Conservation (phyloP, 306 rosid genomes). For the Acmispon strigosus region DNA sequence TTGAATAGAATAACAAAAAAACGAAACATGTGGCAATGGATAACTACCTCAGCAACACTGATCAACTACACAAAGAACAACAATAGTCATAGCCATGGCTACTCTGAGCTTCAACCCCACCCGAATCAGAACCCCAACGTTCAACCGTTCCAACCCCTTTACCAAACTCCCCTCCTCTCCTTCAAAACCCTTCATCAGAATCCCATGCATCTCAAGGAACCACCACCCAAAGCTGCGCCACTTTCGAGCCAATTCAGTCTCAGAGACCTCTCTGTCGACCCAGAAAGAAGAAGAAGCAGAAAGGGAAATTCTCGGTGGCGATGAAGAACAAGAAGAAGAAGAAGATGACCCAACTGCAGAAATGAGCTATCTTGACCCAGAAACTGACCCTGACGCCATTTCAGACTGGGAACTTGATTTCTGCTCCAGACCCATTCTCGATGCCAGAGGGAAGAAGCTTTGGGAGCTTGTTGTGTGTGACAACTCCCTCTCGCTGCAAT, state of each 20-base stretch:
- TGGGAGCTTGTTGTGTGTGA: conserved; percentile 96
- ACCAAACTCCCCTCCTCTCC: conserved; percentile 20
- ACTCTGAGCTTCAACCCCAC: conserved; percentile 66
- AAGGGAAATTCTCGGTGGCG: conserved; percentile 17
- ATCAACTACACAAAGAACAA: neutral
- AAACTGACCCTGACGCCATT: conserved; percentile 51
- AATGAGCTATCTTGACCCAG: conserved; percentile 62
- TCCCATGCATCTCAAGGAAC: conserved; percentile 18
- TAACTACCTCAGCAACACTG: too few species aligned
- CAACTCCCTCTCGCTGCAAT: conserved; percentile 70
- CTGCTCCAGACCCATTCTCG: conserved; percentile 91
- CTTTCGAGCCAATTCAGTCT: conserved; percentile 43
- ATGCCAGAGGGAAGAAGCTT: conserved; percentile 82
- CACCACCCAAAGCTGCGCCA: conserved; percentile 21
- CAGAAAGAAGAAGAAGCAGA: conserved; percentile 45
- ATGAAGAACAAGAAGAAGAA: conserved; percentile 16
- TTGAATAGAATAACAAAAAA: too few species aligned
- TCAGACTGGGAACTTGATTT: conserved; percentile 88
- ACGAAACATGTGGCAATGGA: too few species aligned
- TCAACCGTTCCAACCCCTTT: conserved; percentile 30
- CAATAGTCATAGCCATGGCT: conserved; percentile 51
- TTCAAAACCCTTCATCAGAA: conserved; percentile 29
- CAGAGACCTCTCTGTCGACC: conserved; percentile 56
- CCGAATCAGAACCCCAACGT: conserved; percentile 45
- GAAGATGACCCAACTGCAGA: conserved; percentile 76